Conservation (phyloP, 2,329 filamentous ascomycete species). For the Cladosporium sp. region DNA sequence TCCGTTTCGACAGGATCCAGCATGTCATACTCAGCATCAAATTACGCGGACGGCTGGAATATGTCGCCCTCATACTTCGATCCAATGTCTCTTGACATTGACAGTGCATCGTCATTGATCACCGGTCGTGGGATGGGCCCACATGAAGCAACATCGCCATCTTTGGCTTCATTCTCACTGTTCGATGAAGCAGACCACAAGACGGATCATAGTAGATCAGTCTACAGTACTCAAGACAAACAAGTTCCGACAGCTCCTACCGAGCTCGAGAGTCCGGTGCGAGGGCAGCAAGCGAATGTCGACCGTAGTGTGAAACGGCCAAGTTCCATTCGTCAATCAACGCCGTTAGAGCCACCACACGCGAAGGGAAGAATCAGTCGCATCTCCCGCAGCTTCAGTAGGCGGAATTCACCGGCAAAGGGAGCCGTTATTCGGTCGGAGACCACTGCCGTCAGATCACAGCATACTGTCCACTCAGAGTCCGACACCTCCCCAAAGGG, state of each 20-base stretch:
- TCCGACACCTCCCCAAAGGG: too few relatives aligned
- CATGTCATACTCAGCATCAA: neutral
- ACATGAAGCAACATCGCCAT: neutral
- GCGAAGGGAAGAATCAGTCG: too few relatives aligned
- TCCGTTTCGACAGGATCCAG: too few relatives aligned
- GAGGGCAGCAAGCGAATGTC: neutral
- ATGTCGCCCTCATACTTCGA: slow-evolving; percentile 6
- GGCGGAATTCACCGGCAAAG: too few relatives aligned
- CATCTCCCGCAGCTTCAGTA: too few relatives aligned
- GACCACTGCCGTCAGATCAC: too few relatives aligned
- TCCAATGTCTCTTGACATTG: slow-evolving; percentile 11
- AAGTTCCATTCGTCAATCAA: neutral
- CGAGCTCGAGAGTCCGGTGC: neutral
- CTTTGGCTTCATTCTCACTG: neutral
- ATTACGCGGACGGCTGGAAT: neutral
- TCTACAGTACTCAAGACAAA: too few relatives aligned
- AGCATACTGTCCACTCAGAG: too few relatives aligned
- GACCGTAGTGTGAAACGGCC: neutral
- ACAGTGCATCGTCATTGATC: slow-evolving; percentile 11
- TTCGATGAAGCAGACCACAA: neutral
- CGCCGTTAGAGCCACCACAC: too few relatives aligned
- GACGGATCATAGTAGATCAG: neutral
- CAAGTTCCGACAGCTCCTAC: neutral
- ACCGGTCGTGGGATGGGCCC: neutral
- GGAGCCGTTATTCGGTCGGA: too few relatives aligned